Evolutionary conservation across 805 yeast genomes (phyloP), one percentile per base, ranked within the genome.

Genomic region (Yarrowia sp.): DNA sequence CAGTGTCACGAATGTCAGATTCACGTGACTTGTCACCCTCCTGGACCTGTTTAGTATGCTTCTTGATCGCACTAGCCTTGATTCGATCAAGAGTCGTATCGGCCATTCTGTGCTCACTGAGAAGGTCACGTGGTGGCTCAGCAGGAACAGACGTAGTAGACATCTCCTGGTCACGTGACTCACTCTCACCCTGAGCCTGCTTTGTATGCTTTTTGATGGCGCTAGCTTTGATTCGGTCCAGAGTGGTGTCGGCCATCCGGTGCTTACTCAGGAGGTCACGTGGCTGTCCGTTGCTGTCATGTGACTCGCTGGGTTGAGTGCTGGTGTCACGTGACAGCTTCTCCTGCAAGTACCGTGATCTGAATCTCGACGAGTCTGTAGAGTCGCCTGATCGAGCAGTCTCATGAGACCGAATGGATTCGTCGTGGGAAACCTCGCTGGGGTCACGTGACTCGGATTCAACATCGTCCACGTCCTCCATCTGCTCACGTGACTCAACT

Each of bases 101-200:
- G 8, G 38, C 55, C 55, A 49, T 49, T 10, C 55, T 39, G n/a
- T 49, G 55, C 39, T 49, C 55, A 17, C 39, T 34, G 55, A 49
- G 55, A 8, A 49, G 55, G 7, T 49, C 55, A 49, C 55, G 55
- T 33, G 50, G 24, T n/a, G n/a, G n/a, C n/a, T n/a, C n/a, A n/a
- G n/a, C n/a, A n/a, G n/a, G n/a, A n/a, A n/a, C n/a, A n/a, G n/a
- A n/a, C n/a, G n/a, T n/a, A n/a, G n/a, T n/a, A n/a, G n/a, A n/a
- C n/a, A n/a, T n/a, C n/a, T n/a, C n/a, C n/a, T n/a, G n/a, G 15
- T 49, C 56, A 36, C 42, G 40, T 38, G 34, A 38, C 58, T 34
- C n/a, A n/a, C n/a, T 36, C 15, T 30, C 38, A 3, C 39, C 19
- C n/a, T n/a, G n/a, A 3, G 38, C 34, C 14, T 12, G n/a, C 33